Percentiles rank a stretch among this genome's conserved stretches.
Evolutionary conservation across 129 eudicot species (phyloP).

Genomic region (Artemisia tridentata): DNA sequence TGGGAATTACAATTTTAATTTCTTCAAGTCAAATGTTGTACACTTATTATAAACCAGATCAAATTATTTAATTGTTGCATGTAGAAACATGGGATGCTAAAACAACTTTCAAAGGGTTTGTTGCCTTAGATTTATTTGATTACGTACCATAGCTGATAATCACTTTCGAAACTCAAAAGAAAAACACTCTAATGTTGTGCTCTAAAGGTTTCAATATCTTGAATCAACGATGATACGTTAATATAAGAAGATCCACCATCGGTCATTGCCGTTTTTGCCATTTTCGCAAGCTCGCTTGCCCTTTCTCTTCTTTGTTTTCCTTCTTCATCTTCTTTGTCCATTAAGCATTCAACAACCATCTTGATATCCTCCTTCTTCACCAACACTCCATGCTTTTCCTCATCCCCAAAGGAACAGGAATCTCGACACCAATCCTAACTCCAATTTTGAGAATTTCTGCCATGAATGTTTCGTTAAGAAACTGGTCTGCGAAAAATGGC

Average conservation of each 20-base stretch:
- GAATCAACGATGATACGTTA: conserved; percentile 35
- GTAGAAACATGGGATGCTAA: too few relatives aligned
- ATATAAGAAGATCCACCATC: conserved; percentile 55
- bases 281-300: conserved; percentile 37
- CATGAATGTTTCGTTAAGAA: not conserved
- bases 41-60: too few relatives aligned
- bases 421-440: conserved; percentile 6
- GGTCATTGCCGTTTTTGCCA: conserved; percentile 49
- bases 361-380: conserved; percentile 13
- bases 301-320: conserved; percentile 43
- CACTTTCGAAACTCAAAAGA: not conserved
- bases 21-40: too few relatives aligned
- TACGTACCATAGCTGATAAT: too few relatives aligned
- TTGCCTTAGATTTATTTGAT: too few relatives aligned
- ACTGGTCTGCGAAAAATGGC: not conserved
- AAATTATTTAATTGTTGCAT: too few relatives aligned
- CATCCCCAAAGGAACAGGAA: not conserved
- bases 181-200: not conserved
- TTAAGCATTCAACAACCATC: conserved; percentile 30
- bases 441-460: not conserved
- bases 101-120: too few relatives aligned
- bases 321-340: conserved; percentile 39
- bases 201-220: conserved; percentile 27
- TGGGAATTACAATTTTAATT: too few relatives aligned
- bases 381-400: not conserved